phyloP scores from a whole-genome alignment of 1,284 basidiomycete species.

The Laetiporus sulphureus region DNA sequence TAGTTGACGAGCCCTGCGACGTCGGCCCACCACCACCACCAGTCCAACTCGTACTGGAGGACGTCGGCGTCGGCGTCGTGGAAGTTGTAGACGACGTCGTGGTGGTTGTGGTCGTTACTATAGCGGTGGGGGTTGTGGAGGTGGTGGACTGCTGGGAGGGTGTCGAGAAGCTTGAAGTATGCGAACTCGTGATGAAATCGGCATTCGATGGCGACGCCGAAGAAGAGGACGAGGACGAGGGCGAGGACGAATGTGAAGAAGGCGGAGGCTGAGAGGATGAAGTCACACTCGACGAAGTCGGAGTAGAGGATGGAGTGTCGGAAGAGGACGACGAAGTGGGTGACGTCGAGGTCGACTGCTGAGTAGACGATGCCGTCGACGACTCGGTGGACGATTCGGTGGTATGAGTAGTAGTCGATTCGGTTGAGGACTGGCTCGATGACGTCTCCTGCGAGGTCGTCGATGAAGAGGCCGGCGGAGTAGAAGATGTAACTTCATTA shows the following conservation, averaged over 20 bases:
- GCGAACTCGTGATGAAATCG: neutral
- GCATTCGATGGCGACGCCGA: neutral
- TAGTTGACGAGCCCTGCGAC: too few species aligned
- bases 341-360: neutral
- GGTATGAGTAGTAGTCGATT: neutral
- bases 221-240: neutral
- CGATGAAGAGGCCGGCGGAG: neutral
- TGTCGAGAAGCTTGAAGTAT: too few species aligned
- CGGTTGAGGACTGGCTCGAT: neutral
- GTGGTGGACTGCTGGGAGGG: too few species aligned
- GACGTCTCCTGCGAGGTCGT: neutral
- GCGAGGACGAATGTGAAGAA: neutral
- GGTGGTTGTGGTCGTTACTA: too few species aligned
- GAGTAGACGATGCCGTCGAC: neutral
- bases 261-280: neutral
- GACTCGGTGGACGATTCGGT: neutral
- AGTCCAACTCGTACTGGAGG: neutral
- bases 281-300: neutral
- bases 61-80: neutral
- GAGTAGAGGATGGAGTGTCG: neutral
- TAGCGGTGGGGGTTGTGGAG: too few species aligned
- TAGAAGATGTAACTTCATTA: neutral
- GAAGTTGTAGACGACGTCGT: neutral
- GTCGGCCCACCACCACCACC: neutral
- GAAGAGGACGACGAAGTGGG: neutral